A percentile compares a stretch with the other conserved stretches of the same genome.
Evolutionary conservation across 306 rosid species (phyloP).

Genomic region (Lagenaria siceraria): DNA sequence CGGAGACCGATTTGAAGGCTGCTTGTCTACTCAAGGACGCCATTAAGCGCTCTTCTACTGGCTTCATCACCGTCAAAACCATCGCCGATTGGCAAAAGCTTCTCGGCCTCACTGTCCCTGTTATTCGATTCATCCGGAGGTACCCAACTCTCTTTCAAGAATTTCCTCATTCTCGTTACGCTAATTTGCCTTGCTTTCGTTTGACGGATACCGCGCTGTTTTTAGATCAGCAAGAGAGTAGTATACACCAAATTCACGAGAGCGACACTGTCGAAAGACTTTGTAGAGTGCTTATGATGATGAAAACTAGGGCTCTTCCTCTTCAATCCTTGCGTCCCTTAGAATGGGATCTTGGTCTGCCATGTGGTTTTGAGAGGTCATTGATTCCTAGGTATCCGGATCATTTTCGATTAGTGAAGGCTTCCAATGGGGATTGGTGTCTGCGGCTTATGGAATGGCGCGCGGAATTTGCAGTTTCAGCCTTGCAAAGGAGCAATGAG

Average conservation of each 20-base stretch:
- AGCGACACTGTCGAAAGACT: conserved; percentile 41
- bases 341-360: conserved; percentile 81
- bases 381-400: conserved; percentile 51
- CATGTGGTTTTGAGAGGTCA: conserved; percentile 54
- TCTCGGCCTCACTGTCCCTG: conserved; percentile 87
- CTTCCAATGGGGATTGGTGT: conserved; percentile 33
- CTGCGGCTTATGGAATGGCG: conserved; percentile 36
- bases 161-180: conserved; percentile 74
- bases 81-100: conserved; percentile 73
- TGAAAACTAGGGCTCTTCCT: conserved; percentile 28
- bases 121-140: conserved; percentile 79
- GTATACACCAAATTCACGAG: conserved; percentile 37
- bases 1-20: conserved; percentile 78
- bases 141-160: conserved; percentile 76
- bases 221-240: conserved; percentile 49
- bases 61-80: conserved; percentile 60
- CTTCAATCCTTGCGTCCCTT: conserved; percentile 43
- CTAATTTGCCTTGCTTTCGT: conserved; percentile 57
- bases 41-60: conserved; percentile 67
- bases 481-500: conserved; percentile 55
- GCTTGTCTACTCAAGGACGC: conserved; percentile 82
- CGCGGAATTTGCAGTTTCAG: conserved; percentile 56
- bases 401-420: conserved; percentile 35
- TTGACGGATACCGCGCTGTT: conserved; percentile 57
- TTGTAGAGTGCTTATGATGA: conserved; percentile 72